A percentile compares a stretch with the other conserved stretches of the same genome.
phyloP scores from a whole-genome alignment of 2,329 filamentous ascomycete species.

The Hypoxylon sp. region DNA sequence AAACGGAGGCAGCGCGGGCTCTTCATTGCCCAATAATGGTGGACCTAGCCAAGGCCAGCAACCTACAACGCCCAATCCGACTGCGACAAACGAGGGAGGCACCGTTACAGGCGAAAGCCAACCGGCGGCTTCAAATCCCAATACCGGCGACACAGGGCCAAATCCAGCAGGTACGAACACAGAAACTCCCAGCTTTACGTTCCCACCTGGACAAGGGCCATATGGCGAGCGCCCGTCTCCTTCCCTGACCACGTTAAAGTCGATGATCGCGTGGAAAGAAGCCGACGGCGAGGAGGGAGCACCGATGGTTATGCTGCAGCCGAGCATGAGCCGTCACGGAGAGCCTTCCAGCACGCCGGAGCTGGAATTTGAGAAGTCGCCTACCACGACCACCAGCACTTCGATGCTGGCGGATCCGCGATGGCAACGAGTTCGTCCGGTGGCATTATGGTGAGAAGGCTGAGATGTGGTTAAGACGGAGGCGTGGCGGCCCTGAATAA shows the following conservation, averaged over 20 bases:
- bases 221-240: constrained; percentile 43
- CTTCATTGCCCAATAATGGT: constrained; percentile 6
- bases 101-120: constrained; percentile 12
- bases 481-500: not conserved
- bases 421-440: constrained; percentile 37
- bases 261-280: constrained; percentile 45
- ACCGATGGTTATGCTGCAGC: constrained; percentile 34
- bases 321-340: constrained; percentile 19
- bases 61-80: no score
- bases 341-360: not conserved
- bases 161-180: constrained; percentile 28
- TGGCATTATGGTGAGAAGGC: constrained; percentile 29
- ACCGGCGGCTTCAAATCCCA: constrained; percentile 19
- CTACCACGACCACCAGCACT: constrained; percentile 21
- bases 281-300: constrained; percentile 36
- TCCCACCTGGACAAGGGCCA: constrained; percentile 46
- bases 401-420: constrained; percentile 28
- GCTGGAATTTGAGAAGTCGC: constrained; percentile 32
- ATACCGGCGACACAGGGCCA: constrained; percentile 15
- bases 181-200: constrained; percentile 39
- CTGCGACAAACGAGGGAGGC: constrained; percentile 12
- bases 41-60: not conserved
- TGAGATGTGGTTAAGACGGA: not conserved
- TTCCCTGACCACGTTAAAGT: constrained; percentile 45
- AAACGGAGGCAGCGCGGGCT: constrained; percentile 21